Conservation (phyloP, 345 rosid genomes). For the Hirschfeldia incana region DNA sequence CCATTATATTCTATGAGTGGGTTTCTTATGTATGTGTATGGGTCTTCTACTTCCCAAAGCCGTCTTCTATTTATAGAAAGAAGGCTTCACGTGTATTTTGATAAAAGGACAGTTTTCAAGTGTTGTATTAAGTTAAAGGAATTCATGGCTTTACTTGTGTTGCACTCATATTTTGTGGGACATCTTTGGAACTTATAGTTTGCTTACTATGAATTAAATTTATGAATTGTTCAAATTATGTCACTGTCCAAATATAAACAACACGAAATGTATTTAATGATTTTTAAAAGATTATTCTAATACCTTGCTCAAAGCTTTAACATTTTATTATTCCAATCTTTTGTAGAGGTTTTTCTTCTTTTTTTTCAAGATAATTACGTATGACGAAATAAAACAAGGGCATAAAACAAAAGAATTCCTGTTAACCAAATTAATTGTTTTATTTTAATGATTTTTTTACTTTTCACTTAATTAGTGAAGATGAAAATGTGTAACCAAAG, state of each 20-base stretch:
- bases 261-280: neutral
- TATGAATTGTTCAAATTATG: neutral
- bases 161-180: constrained; percentile 33
- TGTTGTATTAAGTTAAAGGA: neutral
- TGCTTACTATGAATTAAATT: neutral
- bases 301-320: constrained; percentile 32
- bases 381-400: neutral
- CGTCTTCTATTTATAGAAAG: constrained; percentile 33
- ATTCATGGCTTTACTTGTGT: constrained; percentile 22
- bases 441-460: too few relatives aligned
- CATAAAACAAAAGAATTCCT: neutral
- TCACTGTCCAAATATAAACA: constrained; percentile 5
- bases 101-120: constrained; percentile 12
- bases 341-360: neutral
- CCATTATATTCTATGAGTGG: constrained; percentile 7
- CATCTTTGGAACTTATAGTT: neutral
- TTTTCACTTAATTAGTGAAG: too few relatives aligned
- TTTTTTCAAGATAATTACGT: neutral
- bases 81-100: neutral
- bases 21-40: constrained; percentile 6
- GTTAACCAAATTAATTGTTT: neutral
- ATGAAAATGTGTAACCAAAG: too few relatives aligned
- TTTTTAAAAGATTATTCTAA: constrained; percentile 27
- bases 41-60: neutral
- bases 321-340: constrained; percentile 24